These are phyloP conservation scores for Hamamelis virginiana DNA, from an alignment of 164 flowering plant genomes.

Conservation along the genomic window DNA sequence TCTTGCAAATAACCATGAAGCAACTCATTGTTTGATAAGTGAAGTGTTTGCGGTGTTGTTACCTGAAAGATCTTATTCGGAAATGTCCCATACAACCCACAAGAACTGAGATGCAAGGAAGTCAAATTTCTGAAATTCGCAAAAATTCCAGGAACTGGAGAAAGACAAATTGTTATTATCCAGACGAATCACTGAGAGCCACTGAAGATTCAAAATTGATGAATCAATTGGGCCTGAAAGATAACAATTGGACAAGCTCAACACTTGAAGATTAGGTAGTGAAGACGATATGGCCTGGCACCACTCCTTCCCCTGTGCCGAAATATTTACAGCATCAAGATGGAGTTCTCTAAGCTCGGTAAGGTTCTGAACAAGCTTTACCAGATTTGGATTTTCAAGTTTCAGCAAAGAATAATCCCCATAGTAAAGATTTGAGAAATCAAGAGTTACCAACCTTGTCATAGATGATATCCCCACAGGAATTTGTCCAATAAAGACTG, in stretches of 20 bases:
- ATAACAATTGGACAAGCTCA: slow-evolving; percentile 35
- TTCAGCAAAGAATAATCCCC: not conserved
- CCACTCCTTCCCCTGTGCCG: slow-evolving; percentile 23
- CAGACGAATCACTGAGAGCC: slow-evolving; percentile 21
- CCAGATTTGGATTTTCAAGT: too few relatives aligned
- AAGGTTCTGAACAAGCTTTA: too few relatives aligned
- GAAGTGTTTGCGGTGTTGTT: slow-evolving; percentile 25
- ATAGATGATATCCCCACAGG: too few relatives aligned
- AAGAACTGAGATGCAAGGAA: slow-evolving; percentile 16
- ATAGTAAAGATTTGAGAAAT: not conserved
- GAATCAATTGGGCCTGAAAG: slow-evolving; percentile 36
- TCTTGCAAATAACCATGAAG: slow-evolving; percentile 30
- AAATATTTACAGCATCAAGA: slow-evolving; percentile 32
- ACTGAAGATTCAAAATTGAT: slow-evolving; percentile 19
- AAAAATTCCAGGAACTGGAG: slow-evolving; percentile 25
- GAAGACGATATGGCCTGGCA: slow-evolving; percentile 39
- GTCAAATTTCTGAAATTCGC: too few relatives aligned
- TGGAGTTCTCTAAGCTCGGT: too few relatives aligned
- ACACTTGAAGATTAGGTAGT: slow-evolving; percentile 28
- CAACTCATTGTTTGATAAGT: slow-evolving; percentile 17
- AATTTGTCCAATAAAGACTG: too few relatives aligned
- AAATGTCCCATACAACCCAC: slow-evolving; percentile 21
- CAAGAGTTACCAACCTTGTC: too few relatives aligned
- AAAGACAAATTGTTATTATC: slow-evolving; percentile 10
- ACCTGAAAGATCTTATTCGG: too few relatives aligned